Evolutionary conservation across 345 rosid genomes (phyloP), one percentile per base, ranked within the genome.

Genomic region (Cardamine resedifolia): DNA sequence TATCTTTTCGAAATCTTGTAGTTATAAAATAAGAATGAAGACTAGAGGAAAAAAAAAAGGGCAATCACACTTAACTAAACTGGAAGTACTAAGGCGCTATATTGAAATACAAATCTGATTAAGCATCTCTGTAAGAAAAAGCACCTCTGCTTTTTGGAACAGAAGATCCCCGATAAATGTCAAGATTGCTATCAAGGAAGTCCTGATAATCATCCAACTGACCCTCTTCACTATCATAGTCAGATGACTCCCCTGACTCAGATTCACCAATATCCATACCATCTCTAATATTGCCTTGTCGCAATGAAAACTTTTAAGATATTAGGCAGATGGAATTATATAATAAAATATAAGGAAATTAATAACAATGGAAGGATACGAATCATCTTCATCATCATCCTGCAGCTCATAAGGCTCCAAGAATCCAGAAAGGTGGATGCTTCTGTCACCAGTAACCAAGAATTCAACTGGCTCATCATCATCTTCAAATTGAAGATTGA

Each of bases 381-480:
- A 79, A 10, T 85, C 88, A 10, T 74, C 85, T 49, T 85, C 97
- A 48, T 87, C 63, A 58, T 33, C 63, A 16, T 56, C 4, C 66
- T 80, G 84, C 31, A 82, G 84, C 61, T 83, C 86, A 26, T 80
- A 84, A 28, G 75, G 68, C 68, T 81, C 82, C 78, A 92, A 82
- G 81, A 83, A 90, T 49, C 99, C 99, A 70, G 92, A 81, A 1
- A 96, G 83, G 80, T 96, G 96, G 69, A 96, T 83, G 88, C 97
- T 96, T 64, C 81, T 81, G 9, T 76, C 24, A 44, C 99, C 99
- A 60, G 84, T 72, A 30, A 90, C 96, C 0, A 88, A 87, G 81
- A 96, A 92, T 14, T 85, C 82, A 34, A 92, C 91, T 1, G 80
- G 15, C 71, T 88, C 97, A 66, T 96, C 97, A 10, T 82, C 85